Conservation (phyloP, 106 monocot genomes). For the Alisma plantagoaquatica region DNA sequence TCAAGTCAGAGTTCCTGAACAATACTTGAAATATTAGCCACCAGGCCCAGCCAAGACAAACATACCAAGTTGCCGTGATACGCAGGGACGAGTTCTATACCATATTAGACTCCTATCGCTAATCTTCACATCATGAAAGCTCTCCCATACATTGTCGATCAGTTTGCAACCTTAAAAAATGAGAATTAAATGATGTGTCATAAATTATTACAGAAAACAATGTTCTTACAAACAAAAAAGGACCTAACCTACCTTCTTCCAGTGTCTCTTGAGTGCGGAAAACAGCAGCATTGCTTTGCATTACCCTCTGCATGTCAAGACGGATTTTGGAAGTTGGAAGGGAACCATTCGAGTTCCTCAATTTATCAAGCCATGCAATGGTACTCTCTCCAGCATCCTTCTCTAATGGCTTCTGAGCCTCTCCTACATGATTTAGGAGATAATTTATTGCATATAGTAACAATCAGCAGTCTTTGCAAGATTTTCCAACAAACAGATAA, state of each 20-base stretch:
- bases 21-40: background rate
- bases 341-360: conserved; percentile 86
- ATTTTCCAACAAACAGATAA: too few relatives aligned
- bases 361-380: conserved; percentile 86
- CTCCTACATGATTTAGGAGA: conserved; percentile 25
- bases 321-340: conserved; percentile 87
- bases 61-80: too few relatives aligned
- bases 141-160: conserved; percentile 84
- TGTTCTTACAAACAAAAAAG: too few relatives aligned
- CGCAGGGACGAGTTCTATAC: conserved; percentile 25
- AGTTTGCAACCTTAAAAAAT: conserved; percentile 64
- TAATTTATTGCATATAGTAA: background rate
- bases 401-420: conserved; percentile 74
- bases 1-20: conserved; percentile 86
- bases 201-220: too few relatives aligned
- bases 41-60: too few relatives aligned
- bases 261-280: conserved; percentile 95
- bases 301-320: conserved; percentile 96
- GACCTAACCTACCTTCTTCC: conserved; percentile 62
- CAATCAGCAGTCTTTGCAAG: too few relatives aligned
- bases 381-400: conserved; percentile 80
- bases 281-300: conserved; percentile 99
- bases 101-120: conserved; percentile 80
- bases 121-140: conserved; percentile 72
- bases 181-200: too few relatives aligned